phyloP scores from a whole-genome alignment of 2,329 filamentous ascomycete species.

The Aspergillus eucalypticola region DNA sequence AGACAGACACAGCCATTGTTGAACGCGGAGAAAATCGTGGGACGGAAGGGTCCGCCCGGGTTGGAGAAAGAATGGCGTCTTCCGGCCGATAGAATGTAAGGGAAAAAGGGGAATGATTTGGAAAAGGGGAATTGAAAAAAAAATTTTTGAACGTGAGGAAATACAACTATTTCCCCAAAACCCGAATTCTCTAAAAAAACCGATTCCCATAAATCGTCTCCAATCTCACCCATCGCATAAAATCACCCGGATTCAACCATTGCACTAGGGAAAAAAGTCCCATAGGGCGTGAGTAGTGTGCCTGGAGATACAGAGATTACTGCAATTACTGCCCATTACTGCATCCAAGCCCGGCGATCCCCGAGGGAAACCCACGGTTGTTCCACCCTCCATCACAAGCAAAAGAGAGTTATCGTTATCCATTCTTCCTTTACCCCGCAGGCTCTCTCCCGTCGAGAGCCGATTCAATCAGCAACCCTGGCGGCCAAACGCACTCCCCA shows the following conservation, averaged over 20 bases:
- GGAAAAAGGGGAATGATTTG: not conserved
- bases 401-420: constrained; percentile 10
- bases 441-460: constrained; percentile 34
- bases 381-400: constrained; percentile 9
- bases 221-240: not conserved
- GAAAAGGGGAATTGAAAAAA: not conserved
- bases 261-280: not conserved
- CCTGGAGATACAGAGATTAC: too few relatives aligned
- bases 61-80: constrained; percentile 2
- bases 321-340: not conserved
- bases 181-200: not conserved
- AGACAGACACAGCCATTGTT: not conserved
- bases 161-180: not conserved
- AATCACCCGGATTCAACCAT: not conserved
- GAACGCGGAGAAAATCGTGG: constrained; percentile 4
- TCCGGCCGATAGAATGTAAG: constrained; percentile 14
- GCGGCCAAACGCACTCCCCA: constrained; percentile 48
- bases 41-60: constrained; percentile 21
- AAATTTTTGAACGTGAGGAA: not conserved
- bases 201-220: not conserved
- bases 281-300: too few relatives aligned
- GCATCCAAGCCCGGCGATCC: constrained; percentile 16
- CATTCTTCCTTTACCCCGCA: constrained; percentile 26
- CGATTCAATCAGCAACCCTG: constrained; percentile 43
- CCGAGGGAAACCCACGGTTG: constrained; percentile 13